Evolutionary conservation across 176 grass and related monocot genomes (phyloP), one percentile per base, ranked within the genome.

Genomic region (Bromus sterilis): DNA sequence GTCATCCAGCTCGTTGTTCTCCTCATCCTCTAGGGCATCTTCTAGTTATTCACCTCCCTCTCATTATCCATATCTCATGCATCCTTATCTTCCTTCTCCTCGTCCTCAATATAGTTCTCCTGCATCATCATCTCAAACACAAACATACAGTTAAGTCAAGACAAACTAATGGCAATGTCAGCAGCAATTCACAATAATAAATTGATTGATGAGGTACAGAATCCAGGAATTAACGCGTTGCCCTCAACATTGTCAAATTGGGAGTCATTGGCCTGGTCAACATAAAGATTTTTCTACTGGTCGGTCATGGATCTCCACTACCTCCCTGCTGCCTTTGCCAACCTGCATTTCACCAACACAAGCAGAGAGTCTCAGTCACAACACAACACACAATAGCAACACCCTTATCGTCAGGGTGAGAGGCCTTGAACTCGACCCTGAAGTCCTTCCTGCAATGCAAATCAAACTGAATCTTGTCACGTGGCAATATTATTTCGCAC

Each of bases 281-380:
- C 0, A 40, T 98, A 98, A 14, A 92, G 90, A 58, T 89, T 94
- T 80, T 86, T 98, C 62, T 98, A 92, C 90, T 98, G 78, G 0
- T 94, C 95, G 2, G 88, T 91, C 86, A 94, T 85, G 33, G 92
- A 89, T 3, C 63, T 94, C 92, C 95, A 98, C 78, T 24, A 93
- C 66, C 89, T 86, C 23, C 95, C 92, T 78, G 65, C 95, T 83
- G 92, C 90, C n/a, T n/a, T n/a, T n/a, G n/a, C n/a, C n/a, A n/a
- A n/a, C n/a, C n/a, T n/a, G n/a, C n/a, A n/a, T n/a, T 2, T 1
- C 16, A 65, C 3, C 31, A 35, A 6, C 29, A 26, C 2, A 24
- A 0, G 2, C 6, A 8, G 1, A 35, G 6, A 66, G 33, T 66
- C 33, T n/a, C n/a, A n/a, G n/a, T n/a, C n/a, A 66, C 0, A 3